Evolutionary conservation across 768 basidiomycete genomes (phyloP), one percentile per base, ranked within the genome.

Genomic region (Calocera cornea): DNA sequence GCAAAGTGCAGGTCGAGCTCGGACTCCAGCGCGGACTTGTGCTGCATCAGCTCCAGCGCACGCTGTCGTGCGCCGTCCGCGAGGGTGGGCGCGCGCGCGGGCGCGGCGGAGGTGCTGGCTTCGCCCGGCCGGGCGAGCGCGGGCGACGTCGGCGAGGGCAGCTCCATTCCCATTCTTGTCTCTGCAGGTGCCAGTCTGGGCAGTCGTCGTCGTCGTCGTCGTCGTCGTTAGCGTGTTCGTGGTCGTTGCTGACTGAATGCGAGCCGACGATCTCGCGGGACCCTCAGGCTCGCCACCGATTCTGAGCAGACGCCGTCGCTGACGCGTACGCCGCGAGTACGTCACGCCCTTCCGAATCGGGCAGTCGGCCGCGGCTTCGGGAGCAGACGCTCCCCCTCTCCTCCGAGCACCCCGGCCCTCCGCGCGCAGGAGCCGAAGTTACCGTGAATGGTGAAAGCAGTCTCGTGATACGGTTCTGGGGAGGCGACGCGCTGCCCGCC

Each of bases 11-110:
- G 77, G 66, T 83, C 80, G 65, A 95, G 82, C 71, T 91, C 86
- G 34, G 80, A 79, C 75, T 95, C 89, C 71, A 95, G 86, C 31
- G 76, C 79, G 66, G 87, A 85, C 72, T 92, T 93, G 66, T 79
- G 81, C 2, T 80, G 76, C 71, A 93, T 87, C 27, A 95, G 79
- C 10, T 80, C 77, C 63, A 83, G 82, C 2, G 88, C 89, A 68
- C 72, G 73, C 65, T 68, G 64, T 24, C 69, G 70, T 31, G 70
- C 50, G 16, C 54, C 27, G 14, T 60, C 54, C 31, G 54, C 31
- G 27, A 19, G 14, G 10, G 31, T 16, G 19, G 54, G 14, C 31
- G 54, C 31, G 27, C 7, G 14, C 2, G 31, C 10, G 19, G 54
- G 14, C 10, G 27, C 24, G 54, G 27, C 14, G 54, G 54, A 60